Evolutionary conservation across 306 rosid genomes (phyloP).

Genomic region (Gillenia trifoliata): DNA sequence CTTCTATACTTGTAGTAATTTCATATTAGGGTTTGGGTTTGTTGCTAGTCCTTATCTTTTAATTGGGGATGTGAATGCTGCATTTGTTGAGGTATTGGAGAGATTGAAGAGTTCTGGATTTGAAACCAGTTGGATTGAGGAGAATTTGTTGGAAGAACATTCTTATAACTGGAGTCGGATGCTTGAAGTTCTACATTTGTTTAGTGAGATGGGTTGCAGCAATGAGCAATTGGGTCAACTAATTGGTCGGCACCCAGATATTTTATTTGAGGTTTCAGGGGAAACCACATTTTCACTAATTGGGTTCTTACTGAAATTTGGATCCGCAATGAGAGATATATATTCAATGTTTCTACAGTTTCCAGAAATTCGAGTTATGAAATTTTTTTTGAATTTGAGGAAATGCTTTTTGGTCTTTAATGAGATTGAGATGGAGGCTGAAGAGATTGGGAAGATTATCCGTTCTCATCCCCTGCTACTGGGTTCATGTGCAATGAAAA

Average conservation of each 20-base stretch:
- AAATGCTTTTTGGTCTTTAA: conserved; percentile 33
- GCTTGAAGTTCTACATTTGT: conserved; percentile 40
- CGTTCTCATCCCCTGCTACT: conserved; percentile 40
- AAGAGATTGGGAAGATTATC: conserved; percentile 50
- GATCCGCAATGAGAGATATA: conserved; percentile 40
- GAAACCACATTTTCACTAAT: conserved; percentile 41
- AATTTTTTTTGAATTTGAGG: conserved; percentile 54
- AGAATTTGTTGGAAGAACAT: conserved; percentile 27
- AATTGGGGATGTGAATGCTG: conserved; percentile 46
- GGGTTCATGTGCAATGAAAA: conserved; percentile 56
- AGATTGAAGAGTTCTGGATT: conserved; percentile 41
- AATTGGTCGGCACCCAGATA: conserved; percentile 25
- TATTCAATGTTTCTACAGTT: conserved; percentile 40
- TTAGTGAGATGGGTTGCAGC: conserved; percentile 35
- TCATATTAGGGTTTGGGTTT: no score
- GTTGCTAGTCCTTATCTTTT: conserved; percentile 53
- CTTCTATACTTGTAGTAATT: no score
- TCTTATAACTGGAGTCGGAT: conserved; percentile 58
- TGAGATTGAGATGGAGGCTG: conserved; percentile 52
- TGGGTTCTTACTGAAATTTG: conserved; percentile 54
- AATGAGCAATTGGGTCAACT: conserved; percentile 37
- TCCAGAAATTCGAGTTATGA: conserved; percentile 39
- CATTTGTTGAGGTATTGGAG: conserved; percentile 46
- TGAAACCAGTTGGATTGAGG: conserved; percentile 44
- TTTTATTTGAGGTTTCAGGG: conserved; percentile 73